Evolutionary conservation across 768 basidiomycete species (phyloP).

Genomic region (Amanita rubescens): DNA sequence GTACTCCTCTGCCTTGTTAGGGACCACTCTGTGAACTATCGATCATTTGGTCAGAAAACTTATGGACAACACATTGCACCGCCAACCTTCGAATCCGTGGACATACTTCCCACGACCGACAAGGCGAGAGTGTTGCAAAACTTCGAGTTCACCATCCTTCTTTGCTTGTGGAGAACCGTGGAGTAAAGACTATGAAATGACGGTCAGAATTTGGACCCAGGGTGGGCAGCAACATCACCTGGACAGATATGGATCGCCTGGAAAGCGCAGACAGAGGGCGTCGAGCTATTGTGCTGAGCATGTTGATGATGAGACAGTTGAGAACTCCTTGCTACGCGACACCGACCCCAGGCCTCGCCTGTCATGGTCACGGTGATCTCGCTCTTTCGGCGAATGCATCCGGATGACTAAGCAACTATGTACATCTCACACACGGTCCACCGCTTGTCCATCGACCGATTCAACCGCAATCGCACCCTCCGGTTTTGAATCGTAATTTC

Average conservation of each 20-base stretch:
- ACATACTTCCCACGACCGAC: conserved; percentile 94
- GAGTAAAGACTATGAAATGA: conserved; percentile 57
- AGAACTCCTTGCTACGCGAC: not conserved
- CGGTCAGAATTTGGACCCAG: conserved; percentile 14
- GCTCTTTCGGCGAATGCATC: not conserved
- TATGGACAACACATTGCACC: not conserved
- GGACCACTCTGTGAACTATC: conserved; percentile 80
- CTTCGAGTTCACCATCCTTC: conserved; percentile 67
- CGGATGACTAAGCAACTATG: conserved; percentile 25
- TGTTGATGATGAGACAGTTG: conserved; percentile 10
- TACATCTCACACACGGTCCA: conserved; percentile 36
- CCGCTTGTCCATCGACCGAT: conserved; percentile 17
- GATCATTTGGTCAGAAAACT: not conserved
- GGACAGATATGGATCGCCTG: conserved; percentile 53
- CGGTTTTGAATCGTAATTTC: conserved; percentile 8
- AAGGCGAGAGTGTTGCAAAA: conserved; percentile 77
- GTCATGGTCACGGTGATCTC: not conserved
- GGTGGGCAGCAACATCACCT: conserved; percentile 32
- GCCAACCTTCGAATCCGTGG: conserved; percentile 81
- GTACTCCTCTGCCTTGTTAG: conserved; percentile 75
- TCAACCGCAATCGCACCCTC: conserved; percentile 21
- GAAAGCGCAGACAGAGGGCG: conserved; percentile 21
- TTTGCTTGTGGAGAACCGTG: conserved; percentile 94
- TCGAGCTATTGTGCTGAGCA: conserved; percentile 27
- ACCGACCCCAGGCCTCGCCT: not conserved